Evolutionary conservation across 495 filamentous ascomycete genomes (phyloP).

Genomic region (Lasiosphaeria miniovina): DNA sequence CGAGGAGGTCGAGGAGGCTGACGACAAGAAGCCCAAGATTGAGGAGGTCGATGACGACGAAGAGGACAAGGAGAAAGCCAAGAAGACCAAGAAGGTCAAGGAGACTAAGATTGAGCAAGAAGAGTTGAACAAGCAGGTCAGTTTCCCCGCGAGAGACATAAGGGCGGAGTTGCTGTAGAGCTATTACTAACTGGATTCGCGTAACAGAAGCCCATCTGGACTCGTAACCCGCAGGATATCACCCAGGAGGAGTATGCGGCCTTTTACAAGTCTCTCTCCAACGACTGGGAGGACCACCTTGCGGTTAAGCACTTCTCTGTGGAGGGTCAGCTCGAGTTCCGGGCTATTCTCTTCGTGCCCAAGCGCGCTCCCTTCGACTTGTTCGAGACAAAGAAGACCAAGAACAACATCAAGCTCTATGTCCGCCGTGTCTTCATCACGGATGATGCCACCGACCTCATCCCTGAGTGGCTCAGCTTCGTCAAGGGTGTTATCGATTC

Average conservation of each 20-base stretch:
- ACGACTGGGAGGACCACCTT: constrained; percentile 99
- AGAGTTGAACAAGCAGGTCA: constrained; percentile 92
- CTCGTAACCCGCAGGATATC: constrained; percentile 94
- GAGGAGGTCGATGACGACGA: constrained; percentile 70
- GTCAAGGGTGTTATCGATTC: constrained; percentile 99
- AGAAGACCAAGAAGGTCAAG: constrained; percentile 99
- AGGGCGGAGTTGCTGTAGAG: neutral
- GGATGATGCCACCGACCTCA: constrained; percentile 97
- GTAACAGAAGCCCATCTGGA: constrained; percentile 91
- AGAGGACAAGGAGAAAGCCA: constrained; percentile 77
- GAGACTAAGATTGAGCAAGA: constrained; percentile 98
- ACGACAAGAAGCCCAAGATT: constrained; percentile 83
- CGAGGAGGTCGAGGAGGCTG: constrained; percentile 62
- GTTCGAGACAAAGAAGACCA: constrained; percentile 99
- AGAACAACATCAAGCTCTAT: constrained; percentile 99
- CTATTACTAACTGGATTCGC: neutral
- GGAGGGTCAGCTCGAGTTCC: constrained; percentile 99
- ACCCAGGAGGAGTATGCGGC: constrained; percentile 93
- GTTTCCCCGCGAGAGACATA: neutral
- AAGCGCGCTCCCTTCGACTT: constrained; percentile 99
- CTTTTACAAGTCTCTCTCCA: constrained; percentile 99
- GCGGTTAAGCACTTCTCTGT: constrained; percentile 99
- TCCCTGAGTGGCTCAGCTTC: constrained; percentile 98
- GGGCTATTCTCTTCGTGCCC: constrained; percentile 97
- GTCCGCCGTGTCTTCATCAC: constrained; percentile 99